Evolutionary conservation across 1,284 basidiomycete species (phyloP).

Genomic region (Apiotrichum laibachii): DNA sequence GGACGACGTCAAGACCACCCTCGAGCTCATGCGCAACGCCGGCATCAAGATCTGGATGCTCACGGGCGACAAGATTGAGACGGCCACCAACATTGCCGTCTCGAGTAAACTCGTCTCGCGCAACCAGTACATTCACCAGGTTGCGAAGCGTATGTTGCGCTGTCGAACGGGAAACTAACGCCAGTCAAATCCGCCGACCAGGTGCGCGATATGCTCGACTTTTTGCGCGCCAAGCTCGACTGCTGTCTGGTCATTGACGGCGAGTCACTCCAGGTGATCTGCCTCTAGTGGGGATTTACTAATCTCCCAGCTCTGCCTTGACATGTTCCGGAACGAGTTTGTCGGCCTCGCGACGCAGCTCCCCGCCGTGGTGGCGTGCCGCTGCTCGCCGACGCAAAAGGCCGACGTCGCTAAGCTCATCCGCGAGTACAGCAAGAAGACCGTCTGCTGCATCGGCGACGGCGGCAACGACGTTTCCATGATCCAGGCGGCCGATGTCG

Average conservation of each 20-base stretch:
- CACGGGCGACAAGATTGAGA: constrained; percentile 99
- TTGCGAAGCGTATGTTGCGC: constrained; percentile 73
- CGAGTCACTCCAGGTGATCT: constrained; percentile 79
- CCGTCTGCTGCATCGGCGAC: constrained; percentile 97
- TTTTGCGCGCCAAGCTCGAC: constrained; percentile 89
- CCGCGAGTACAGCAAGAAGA: constrained; percentile 80
- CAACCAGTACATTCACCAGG: constrained; percentile 96
- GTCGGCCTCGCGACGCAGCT: constrained; percentile 93
- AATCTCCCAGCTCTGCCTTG: constrained; percentile 71
- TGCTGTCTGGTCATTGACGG: constrained; percentile 98
- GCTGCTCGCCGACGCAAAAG: constrained; percentile 98
- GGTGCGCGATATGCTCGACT: constrained; percentile 86
- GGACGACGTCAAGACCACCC: constrained; percentile 89
- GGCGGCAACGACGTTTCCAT: constrained; percentile 96
- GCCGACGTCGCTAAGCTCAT: constrained; percentile 94
- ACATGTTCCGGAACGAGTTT: constrained; percentile 87
- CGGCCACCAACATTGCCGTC: constrained; percentile 96
- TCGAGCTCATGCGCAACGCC: constrained; percentile 90
- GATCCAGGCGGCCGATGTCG: constrained; percentile 96
- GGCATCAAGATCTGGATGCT: constrained; percentile 99
- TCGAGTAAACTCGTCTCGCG: constrained; percentile 93
- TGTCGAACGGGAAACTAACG: background rate
- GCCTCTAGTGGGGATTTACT: background rate
- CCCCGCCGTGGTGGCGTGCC: constrained; percentile 93
- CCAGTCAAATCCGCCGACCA: constrained; percentile 78